Evolutionary conservation across 352 stramenopile species (phyloP).

Genomic region (Phytophthora tubulina): DNA sequence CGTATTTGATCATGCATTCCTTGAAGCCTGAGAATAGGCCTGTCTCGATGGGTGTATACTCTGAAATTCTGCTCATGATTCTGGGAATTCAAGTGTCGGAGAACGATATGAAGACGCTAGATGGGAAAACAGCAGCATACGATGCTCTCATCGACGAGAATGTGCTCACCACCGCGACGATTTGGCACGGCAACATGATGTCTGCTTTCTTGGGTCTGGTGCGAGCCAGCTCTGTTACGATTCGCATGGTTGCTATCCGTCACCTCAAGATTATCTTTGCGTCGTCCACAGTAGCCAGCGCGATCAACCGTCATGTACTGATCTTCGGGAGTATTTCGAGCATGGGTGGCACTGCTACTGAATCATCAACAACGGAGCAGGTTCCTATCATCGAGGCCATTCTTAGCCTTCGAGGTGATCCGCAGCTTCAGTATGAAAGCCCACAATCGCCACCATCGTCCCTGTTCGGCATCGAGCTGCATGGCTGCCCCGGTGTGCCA

Average conservation of each 20-base stretch:
- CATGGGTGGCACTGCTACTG: slow-evolving; percentile 66
- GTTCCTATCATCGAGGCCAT: slow-evolving; percentile 85
- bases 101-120: slow-evolving; percentile 57
- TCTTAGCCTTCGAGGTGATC: slow-evolving; percentile 70
- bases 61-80: slow-evolving; percentile 80
- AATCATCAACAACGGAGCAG: slow-evolving; percentile 83
- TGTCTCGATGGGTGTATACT: slow-evolving; percentile 84
- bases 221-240: slow-evolving; percentile 60
- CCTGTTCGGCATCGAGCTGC: slow-evolving; percentile 66
- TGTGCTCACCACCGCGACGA: slow-evolving; percentile 54
- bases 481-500: slow-evolving; percentile 57
- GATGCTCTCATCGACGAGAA: slow-evolving; percentile 70
- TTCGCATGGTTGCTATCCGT: slow-evolving; percentile 70
- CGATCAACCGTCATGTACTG: slow-evolving; percentile 80
- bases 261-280: slow-evolving; percentile 77
- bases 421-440: slow-evolving; percentile 42
- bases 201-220: slow-evolving; percentile 68
- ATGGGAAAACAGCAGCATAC: slow-evolving; percentile 57
- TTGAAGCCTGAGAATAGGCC: slow-evolving; percentile 73
- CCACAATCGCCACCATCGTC: slow-evolving; percentile 34
- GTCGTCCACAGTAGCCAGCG: slow-evolving; percentile 64
- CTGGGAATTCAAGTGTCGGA: slow-evolving; percentile 77
- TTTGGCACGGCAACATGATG: slow-evolving; percentile 81
- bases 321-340: slow-evolving; percentile 85
- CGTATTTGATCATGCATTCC: slow-evolving; percentile 85